Base-by-base conservation (phyloP, 768 basidiomycete genomes). In the Asterophora lycoperdoides region DNA sequence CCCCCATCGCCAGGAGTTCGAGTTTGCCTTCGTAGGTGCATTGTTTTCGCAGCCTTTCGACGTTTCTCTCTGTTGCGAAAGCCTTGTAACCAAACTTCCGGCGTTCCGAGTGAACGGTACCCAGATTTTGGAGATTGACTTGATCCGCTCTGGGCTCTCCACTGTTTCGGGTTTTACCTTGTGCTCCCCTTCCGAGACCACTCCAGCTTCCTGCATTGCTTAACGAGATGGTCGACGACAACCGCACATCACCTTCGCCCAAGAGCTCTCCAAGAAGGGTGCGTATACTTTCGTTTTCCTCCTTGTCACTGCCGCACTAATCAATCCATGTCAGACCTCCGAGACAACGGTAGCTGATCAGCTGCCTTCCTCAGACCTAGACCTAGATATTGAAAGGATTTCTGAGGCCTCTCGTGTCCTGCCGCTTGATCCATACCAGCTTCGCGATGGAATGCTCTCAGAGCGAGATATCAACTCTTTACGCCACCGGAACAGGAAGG, bases 381-480 rank as follows among this genome's bases (percentile, higher is more conserved):
- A 69, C 61, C 60, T 65, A 48, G 75, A 76, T 59, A 57, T 79
- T 20, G 82, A 81, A 60, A 68, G 64, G 57, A 63, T 60, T 33
- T 66, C 70, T 19, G 62, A 46, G 29, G 64, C 69, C 18, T 62
- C 65, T 9, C 60, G 60, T 47, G 59, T 68, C 45, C 35, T 67
- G 44, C 62, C 61, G 10, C 55, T 67, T 18, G 89, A 92, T 67
- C 89, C 89, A 2, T 92, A 75, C 67, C 77, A 71, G 53, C 72
- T 91, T 58, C 77, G 78, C 46, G 72, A 67, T 52, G 83, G 80
- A 9, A 51, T 86, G 51, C 76, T 84, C 57, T 68, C 80, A 8
- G 80, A 84, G 36, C 76, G 75, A 33, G 75, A 88, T 56, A 77
- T 93, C 38, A 64, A 68, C n/a, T 76, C 72, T 44, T 64, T 93